Conservation (phyloP, 2,329 filamentous ascomycete species). For the Ophiostoma ips region DNA sequence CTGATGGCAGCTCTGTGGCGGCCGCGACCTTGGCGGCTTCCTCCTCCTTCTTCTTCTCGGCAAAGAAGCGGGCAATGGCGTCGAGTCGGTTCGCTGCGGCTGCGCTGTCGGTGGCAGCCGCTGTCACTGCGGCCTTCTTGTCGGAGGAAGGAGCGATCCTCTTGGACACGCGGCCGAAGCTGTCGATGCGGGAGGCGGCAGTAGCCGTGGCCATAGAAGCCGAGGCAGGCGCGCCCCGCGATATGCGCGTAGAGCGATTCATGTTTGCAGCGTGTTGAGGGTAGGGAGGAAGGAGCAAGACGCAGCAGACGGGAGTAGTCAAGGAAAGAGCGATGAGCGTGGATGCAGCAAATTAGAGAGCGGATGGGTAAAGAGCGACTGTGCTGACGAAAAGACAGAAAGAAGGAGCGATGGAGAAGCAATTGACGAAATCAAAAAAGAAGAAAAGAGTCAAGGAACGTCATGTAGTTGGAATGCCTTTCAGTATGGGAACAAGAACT, state of each 20-base stretch:
- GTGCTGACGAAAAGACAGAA: too few relatives aligned
- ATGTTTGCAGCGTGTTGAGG: neutral
- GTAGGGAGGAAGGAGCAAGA: neutral
- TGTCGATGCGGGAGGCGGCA: slow-evolving; percentile 11
- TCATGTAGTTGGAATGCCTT: neutral
- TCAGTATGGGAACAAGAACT: neutral
- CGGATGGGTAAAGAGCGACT: neutral
- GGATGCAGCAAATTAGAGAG: neutral
- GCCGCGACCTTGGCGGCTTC: neutral
- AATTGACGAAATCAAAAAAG: neutral
- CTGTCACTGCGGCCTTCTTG: slow-evolving; percentile 5
- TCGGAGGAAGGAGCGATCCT: slow-evolving; percentile 10
- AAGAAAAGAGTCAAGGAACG: neutral
- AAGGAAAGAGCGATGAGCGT: neutral
- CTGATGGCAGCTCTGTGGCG: slow-evolving; percentile 16
- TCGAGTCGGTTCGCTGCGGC: slow-evolving; percentile 1
- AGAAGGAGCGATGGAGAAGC: neutral
- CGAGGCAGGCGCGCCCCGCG: neutral
- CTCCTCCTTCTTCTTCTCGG: slow-evolving; percentile 17
- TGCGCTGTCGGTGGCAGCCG: slow-evolving; percentile 15
- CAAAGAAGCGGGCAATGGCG: slow-evolving; percentile 15
- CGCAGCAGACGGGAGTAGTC: neutral
- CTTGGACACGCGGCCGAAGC: slow-evolving; percentile 16
- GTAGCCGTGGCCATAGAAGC: neutral
- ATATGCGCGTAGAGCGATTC: neutral